Evolutionary conservation across 441 rosid species (phyloP), one percentile per base, ranked within the genome.

Genomic region (Gossypium trilobum): DNA sequence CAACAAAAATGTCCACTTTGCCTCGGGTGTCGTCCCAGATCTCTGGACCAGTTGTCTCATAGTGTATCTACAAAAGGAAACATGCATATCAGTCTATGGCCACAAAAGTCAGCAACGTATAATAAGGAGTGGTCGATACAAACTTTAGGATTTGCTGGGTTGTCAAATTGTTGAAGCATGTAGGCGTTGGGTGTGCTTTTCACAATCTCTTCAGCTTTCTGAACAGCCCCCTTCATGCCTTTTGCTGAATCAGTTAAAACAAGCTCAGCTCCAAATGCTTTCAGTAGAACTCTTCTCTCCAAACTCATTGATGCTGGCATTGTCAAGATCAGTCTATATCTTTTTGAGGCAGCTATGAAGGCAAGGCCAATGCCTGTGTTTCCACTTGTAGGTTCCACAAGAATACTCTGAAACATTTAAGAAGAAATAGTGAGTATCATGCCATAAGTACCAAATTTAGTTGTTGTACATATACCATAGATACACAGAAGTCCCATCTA

Each of bases 251-350:
- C 95, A 71, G 97, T 94, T 72, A 92, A 76, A 54, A 92, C 91
- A 81, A 94, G 91, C 84, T 92, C 90, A 52, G 97, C 97, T 75
- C 99, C 99, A 81, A 94, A 92, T 13, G 99, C 99, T 81, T 87
- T 90, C 14, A 94, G 67, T 73, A 94, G 91, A 82, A 92, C 97
- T 63, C 99, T 82, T 75, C 99, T 89, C 80, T 94, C 99, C 85
- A 90, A 69, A 86, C 97, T 94, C 97, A 92, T 94, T 71, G 99
- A 94, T 13, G 97, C 90, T 1, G 99, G 99, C 97, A 94, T 94
- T 13, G 97, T 92, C 79, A 92, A 76, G 71, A 94, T 92, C 66
- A 94, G 89, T 75, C 73, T 86, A 76, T 92, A 94, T 55, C 99
- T 94, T 81, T 83, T 94, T 56, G 99, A 83, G 75, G 97, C 99